Evolutionary conservation across 495 filamentous ascomycete genomes (phyloP).

Genomic region (Talaromyces trachyspermus): DNA sequence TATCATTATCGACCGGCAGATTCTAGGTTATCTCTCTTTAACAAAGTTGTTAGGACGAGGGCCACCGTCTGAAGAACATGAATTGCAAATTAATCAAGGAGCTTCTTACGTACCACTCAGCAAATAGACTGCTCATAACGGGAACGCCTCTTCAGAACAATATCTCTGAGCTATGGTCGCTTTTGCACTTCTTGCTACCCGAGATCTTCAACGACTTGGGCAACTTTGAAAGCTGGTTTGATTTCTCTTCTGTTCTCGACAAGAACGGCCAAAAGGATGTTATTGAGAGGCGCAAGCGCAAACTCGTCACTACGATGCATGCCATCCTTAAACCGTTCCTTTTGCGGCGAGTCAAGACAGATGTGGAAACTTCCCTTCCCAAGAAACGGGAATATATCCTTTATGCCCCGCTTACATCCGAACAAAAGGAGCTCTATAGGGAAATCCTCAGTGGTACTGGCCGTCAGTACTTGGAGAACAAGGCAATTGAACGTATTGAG

Average conservation of each 20-base stretch:
- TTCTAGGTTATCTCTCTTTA: constrained; percentile 3
- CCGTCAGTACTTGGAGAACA: constrained; percentile 73
- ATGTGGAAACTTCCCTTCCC: constrained; percentile 83
- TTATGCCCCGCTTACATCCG: constrained; percentile 79
- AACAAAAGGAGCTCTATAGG: constrained; percentile 86
- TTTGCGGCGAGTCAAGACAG: constrained; percentile 80
- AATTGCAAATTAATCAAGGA: constrained; percentile 87
- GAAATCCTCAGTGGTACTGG: constrained; percentile 74
- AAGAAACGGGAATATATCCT: constrained; percentile 95
- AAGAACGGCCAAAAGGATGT: constrained; percentile 56
- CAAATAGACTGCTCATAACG: constrained; percentile 85
- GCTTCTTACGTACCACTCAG: constrained; percentile 77
- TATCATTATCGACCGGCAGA: neutral
- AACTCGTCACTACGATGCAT: constrained; percentile 82
- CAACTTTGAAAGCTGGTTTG: constrained; percentile 91
- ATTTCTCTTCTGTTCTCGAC: constrained; percentile 84
- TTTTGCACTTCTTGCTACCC: constrained; percentile 88
- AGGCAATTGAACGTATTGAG: constrained; percentile 61
- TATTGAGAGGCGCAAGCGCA: constrained; percentile 55
- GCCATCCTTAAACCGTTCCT: constrained; percentile 88
- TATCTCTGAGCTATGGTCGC: constrained; percentile 87
- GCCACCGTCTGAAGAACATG: constrained; percentile 95
- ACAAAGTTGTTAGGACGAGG: constrained; percentile 60
- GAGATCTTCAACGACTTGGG: constrained; percentile 85
- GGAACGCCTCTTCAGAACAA: constrained; percentile 96